These are phyloP conservation scores for Candolleomyces eurysporus DNA, from an alignment of 768 basidiomycete species.

Conservation along the genomic window DNA sequence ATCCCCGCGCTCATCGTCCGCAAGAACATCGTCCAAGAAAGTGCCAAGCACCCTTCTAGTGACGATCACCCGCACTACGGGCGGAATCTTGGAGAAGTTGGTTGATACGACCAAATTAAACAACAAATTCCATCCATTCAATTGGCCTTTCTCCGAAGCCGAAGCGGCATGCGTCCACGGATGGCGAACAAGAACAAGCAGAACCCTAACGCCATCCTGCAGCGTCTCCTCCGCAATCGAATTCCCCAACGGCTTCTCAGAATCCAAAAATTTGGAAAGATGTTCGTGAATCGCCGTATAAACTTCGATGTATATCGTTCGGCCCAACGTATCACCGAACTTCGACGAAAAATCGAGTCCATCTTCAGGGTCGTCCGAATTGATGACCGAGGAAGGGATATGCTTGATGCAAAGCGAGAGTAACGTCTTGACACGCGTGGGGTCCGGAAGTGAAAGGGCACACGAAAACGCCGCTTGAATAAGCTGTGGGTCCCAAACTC, in stretches of 20 bases:
- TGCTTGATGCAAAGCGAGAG: background rate
- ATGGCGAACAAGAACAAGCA: background rate
- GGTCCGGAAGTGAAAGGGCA: background rate
- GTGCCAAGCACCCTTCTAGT: too few species aligned
- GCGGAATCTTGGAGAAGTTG: too few species aligned
- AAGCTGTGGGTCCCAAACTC: background rate
- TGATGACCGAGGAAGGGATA: background rate
- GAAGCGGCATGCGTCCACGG: too few species aligned
- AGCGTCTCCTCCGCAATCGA: background rate
- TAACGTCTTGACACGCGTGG: background rate
- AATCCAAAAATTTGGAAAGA: background rate
- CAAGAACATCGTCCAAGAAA: too few species aligned
- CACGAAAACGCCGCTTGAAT: background rate
- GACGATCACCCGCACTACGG: too few species aligned
- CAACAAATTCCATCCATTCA: too few species aligned
- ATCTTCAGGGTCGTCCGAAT: background rate
- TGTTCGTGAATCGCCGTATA: background rate
- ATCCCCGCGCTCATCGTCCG: too few species aligned
- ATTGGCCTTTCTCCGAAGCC: too few species aligned
- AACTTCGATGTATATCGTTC: background rate
- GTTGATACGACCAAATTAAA: too few species aligned
- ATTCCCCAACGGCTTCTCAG: background rate
- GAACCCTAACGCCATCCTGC: background rate
- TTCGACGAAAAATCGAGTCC: background rate
- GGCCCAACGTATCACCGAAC: background rate